phyloP scores from a whole-genome alignment of 345 rosid genomes.

The Reutealis trisperma region DNA sequence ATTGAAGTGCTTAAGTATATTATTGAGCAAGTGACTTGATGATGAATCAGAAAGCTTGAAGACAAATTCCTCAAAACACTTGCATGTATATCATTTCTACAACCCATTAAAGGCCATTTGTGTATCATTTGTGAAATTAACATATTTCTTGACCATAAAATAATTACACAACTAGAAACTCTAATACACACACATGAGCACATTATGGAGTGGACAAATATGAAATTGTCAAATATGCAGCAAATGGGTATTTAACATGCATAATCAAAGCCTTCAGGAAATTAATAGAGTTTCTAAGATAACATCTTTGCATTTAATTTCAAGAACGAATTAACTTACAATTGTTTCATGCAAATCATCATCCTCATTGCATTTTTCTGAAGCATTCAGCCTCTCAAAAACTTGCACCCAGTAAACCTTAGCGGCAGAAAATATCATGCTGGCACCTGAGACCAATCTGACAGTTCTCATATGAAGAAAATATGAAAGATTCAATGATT shows the following conservation, averaged over 20 bases:
- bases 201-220: background rate
- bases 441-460: constrained; percentile 72
- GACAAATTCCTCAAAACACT: background rate
- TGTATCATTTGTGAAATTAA: background rate
- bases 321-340: constrained; percentile 43
- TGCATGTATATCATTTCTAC: background rate
- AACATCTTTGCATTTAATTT: background rate
- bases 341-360: constrained; percentile 45
- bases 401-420: constrained; percentile 59
- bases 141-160: background rate
- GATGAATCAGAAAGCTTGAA: background rate
- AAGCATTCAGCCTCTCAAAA: constrained; percentile 44
- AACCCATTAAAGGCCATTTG: background rate
- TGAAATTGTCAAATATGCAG: background rate
- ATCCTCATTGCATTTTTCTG: constrained; percentile 31
- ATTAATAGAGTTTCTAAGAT: constrained; percentile 1
- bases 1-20: background rate
- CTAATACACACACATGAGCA: background rate
- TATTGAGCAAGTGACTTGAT: background rate
- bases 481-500: constrained; percentile 54
- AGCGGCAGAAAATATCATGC: constrained; percentile 70
- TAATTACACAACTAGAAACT: background rate
- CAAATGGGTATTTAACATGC: background rate
- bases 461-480: constrained; percentile 67
- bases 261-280: constrained; percentile 8